A percentile compares a stretch with the other conserved stretches of the same genome.
These are phyloP conservation scores for Rhizomucor miehei DNA, from an alignment of 371 early-diverging fungal genomes.

Conservation along the genomic window DNA sequence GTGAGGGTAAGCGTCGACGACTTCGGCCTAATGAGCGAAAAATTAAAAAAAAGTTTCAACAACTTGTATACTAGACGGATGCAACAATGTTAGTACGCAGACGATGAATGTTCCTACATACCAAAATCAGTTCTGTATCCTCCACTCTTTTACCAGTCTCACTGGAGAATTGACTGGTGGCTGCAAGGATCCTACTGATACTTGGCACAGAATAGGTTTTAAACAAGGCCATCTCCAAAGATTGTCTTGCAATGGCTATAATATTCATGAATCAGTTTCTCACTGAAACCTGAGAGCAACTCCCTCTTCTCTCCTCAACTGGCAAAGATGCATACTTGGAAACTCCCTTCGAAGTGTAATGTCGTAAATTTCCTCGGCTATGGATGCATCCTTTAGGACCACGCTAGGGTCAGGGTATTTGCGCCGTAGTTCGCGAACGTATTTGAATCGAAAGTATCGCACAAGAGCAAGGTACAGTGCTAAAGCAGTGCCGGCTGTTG, in stretches of 20 bases:
- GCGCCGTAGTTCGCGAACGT: slow-evolving; percentile 22
- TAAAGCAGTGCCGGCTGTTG: too few relatives aligned
- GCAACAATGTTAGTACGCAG: too few relatives aligned
- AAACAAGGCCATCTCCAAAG: slow-evolving; percentile 48
- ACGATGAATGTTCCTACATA: too few relatives aligned
- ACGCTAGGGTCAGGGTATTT: slow-evolving; percentile 49
- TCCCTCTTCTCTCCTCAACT: background rate
- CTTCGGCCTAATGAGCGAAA: slow-evolving; percentile 4
- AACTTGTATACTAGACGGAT: background rate
- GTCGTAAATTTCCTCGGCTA: slow-evolving; percentile 41
- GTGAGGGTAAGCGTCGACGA: slow-evolving; percentile 9
- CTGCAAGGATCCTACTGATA: slow-evolving; percentile 43
- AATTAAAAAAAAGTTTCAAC: background rate
- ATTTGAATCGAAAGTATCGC: slow-evolving; percentile 28
- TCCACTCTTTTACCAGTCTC: slow-evolving; percentile 39
- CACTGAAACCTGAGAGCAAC: background rate
- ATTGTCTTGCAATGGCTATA: slow-evolving; percentile 10
- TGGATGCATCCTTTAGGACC: slow-evolving; percentile 27
- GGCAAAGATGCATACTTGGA: slow-evolving; percentile 22
- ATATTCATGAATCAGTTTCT: background rate
- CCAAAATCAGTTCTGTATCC: slow-evolving; percentile 44
- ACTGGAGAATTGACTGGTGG: slow-evolving; percentile 40
- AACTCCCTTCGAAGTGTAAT: slow-evolving; percentile 34
- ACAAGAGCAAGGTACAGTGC: slow-evolving; percentile 17
- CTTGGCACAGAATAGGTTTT: slow-evolving; percentile 50